Base-by-base conservation (phyloP, 148 eudicot genomes). In the Fagopyrum tataricum region DNA sequence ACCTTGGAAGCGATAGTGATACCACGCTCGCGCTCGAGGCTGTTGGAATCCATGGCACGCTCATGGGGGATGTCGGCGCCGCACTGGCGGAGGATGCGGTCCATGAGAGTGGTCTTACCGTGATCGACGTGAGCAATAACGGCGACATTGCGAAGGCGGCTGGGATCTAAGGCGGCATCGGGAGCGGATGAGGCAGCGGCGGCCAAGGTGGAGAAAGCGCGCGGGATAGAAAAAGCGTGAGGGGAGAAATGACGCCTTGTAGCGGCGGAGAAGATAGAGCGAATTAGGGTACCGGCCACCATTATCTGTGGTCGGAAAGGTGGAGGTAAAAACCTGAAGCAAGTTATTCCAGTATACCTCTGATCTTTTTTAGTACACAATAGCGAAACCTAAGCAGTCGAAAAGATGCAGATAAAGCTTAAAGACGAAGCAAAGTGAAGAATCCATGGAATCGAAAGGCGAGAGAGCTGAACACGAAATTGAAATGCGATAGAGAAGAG, bases 21-120 rank as follows among this genome's bases (percentile, higher is more conserved):
- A 6, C 98, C 98, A 17, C 97, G 92, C 83, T 93, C 98, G 2
- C 97, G 87, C 83, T 93, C 97, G 46, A 93, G 95, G 70, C 75
- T 81, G 61, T 87, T 93, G 21, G 88, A 84, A 71, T 93, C 98
- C 72, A 93, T 80, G 47, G 97, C 97, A 52, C 97, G 92, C 42
- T 91, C 98, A 71, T 93, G 98, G 3, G 97, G 92, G 21, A 93
- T 85, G 70, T 93, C 92, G 9, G 97, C 91, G 21, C 98, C 98
- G 71, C 98, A 93, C 90, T 93, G 97, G 18, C 98, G 85, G 56
- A 93, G 87, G 40, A 93, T 87, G 42, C 98, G 87, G 78, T 93
- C 98, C 98, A 93, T 93, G 76, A 93, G 97, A 4, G 98, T 93
- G 40, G 98, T 93, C 77, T 93, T 93, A 0, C 98, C 97, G 71